Base-by-base conservation (phyloP, 345 rosid species). In the Rubroshorea leprosula region DNA sequence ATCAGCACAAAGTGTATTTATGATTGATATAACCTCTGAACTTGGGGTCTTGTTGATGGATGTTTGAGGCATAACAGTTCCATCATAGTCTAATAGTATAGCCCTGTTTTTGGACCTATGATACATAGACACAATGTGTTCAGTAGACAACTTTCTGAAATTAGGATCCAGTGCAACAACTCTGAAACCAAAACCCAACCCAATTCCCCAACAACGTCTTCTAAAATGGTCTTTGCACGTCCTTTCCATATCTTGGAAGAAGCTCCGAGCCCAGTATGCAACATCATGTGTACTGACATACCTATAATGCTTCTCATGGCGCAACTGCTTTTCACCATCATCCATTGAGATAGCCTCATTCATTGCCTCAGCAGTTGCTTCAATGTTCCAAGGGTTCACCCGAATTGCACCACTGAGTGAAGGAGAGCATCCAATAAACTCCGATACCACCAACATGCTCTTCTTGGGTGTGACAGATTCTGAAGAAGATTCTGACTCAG, bases 221-320 rank as follows among this genome's bases (percentile, higher is more conserved):
- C 73, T 77, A 63, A 82, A 85, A 75, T 85, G 89, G 51, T 85
- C 89, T 68, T 65, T 85, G 62, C 86, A 85, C 1, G 78, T 68
- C 76, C 89, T 80, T 66, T 85, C 89, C 84, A 85, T 61, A 62
- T 85, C 93, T 57, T 80, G 89, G 73, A 69, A 83, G 72, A 85
- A 85, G 71, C 93, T 85, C 49, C 68, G 63, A 9, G 89, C 76
- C 93, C 93, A 85, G 70, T 82, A 85, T 2, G 89, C 86, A 49
- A 83, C 89, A 68, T 85, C 89, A 65, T 85, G 93, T 17, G 80
- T 67, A 76, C 80, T 83, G 20, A 85, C 84, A 62, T 85, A 85
- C 72, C 77, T 80, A 55, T 84, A 92, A 76, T 92, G 98, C 74
- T 92, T 92, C 80, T 92, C 98, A 66, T 92, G 98, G 20, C 98